Evolutionary conservation across 2,329 filamentous ascomycete species (phyloP).

Genomic region (Nannizziopsis arthrosporioides): DNA sequence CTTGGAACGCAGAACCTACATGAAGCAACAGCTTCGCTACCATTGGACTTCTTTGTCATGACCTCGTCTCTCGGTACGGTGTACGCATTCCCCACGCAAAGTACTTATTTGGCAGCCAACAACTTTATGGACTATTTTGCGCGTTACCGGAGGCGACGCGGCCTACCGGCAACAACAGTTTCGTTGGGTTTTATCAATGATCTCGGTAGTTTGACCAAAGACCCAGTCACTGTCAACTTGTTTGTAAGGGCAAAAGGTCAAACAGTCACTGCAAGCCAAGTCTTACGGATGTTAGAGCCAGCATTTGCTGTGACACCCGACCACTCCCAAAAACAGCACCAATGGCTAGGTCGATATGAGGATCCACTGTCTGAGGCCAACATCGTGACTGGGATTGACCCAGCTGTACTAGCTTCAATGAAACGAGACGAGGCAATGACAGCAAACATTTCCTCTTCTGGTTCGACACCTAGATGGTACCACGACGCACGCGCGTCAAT

Average conservation of each 20-base stretch:
- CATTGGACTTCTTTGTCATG: constrained; percentile 22
- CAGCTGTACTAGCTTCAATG: constrained; percentile 16
- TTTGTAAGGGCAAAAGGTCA: constrained; percentile 17
- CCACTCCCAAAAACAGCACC: constrained; percentile 1
- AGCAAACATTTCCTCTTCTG: constrained; percentile 1
- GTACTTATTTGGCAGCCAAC: constrained; percentile 21
- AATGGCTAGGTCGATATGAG: not conserved
- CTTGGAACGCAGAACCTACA: constrained; percentile 20
- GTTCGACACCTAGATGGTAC: constrained; percentile 19
- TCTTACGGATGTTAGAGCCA: constrained; percentile 18
- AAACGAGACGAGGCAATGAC: constrained; percentile 13
- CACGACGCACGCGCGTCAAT: constrained; percentile 20
- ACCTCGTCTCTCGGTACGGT: constrained; percentile 14
- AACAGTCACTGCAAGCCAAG: constrained; percentile 16
- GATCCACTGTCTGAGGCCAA: constrained; percentile 20
- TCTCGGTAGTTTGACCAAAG: constrained; percentile 8
- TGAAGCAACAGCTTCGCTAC: constrained; percentile 13
- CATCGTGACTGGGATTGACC: constrained; percentile 21
- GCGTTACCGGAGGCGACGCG: constrained; percentile 17
- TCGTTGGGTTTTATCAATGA: constrained; percentile 19
- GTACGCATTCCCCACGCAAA: constrained; percentile 15
- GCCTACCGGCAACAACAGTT: constrained; percentile 19
- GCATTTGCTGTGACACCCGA: constrained; percentile 17
- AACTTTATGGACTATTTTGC: constrained; percentile 23
- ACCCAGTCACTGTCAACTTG: not conserved